Base-by-base conservation (phyloP, 2,329 filamentous ascomycete genomes). In the Anthostomella pinea region DNA sequence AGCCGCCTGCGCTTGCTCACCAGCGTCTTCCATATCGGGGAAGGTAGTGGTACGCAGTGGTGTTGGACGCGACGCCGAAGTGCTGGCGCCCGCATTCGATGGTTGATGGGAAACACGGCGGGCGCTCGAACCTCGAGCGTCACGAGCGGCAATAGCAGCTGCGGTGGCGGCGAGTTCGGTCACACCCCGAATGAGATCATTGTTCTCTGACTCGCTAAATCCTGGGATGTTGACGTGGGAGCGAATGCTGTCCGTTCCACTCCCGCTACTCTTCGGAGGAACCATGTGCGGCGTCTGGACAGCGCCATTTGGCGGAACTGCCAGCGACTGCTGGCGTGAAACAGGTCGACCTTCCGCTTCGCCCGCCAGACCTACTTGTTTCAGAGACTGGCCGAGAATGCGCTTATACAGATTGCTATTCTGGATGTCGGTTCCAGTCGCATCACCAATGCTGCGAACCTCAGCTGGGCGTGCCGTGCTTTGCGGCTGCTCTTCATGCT, bases 131-230 rank as follows among this genome's bases (percentile, higher is more conserved):
- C 61, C 57, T 22, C 68, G 64, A 4, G 79, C 82, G 65, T 96
- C 89, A 43, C 87, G 79, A 27, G 90, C 87, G 30, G 90, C 91
- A 46, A 95, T 79, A 2, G 89, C 83, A 1, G 88, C 90, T 13
- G 90, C 90, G 1, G 90, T 93, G 6, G 93, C 91, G 6, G 91
- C 91, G 60, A 97, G 87, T 65, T 97, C 93, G 4, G 89, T 87
- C 11, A 97, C 87, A 54, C 94, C 87, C 30, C 87, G 86, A 15
- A 88, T 82, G 11, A 97, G 72, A 20, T 77, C 77, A 50, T 83
- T 81, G 59, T 90, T 95, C 49, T 95, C 87, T 43, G 87, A 83
- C 29, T 87, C 82, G 10, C 85, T 86, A 15, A 96, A 74, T 4
- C 87, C 85, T 2, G 83, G 78, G 18, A 85, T 73, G 38, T 72